These are phyloP conservation scores for Aureobasidium namibiae DNA, from an alignment of 2,329 filamentous ascomycete genomes.

Conservation along the genomic window DNA sequence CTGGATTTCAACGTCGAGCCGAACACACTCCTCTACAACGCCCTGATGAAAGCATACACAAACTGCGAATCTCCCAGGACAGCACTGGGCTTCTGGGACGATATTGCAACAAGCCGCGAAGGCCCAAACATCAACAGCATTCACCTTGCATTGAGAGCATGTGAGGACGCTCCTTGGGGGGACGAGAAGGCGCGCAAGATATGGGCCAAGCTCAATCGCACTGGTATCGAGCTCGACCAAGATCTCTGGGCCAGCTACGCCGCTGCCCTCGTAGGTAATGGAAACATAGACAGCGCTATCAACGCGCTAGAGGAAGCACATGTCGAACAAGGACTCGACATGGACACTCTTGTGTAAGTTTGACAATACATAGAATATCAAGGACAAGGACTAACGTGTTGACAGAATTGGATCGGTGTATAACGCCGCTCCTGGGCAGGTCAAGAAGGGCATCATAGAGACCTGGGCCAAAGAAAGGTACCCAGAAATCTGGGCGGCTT, in stretches of 20 bases:
- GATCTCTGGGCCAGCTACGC: slow-evolving; percentile 69
- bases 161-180: slow-evolving; percentile 51
- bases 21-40: slow-evolving; percentile 69
- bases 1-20: slow-evolving; percentile 75
- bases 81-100: slow-evolving; percentile 72
- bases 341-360: slow-evolving; percentile 65
- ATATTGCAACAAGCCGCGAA: slow-evolving; percentile 75
- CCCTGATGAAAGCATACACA: slow-evolving; percentile 78
- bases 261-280: slow-evolving; percentile 66
- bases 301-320: slow-evolving; percentile 59
- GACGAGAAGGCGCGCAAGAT: slow-evolving; percentile 45
- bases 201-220: slow-evolving; percentile 61
- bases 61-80: slow-evolving; percentile 56
- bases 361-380: neutral
- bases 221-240: slow-evolving; percentile 72
- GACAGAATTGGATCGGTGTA: slow-evolving; percentile 64
- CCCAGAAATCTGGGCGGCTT: slow-evolving; percentile 58
- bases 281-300: slow-evolving; percentile 59
- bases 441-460: slow-evolving; percentile 59
- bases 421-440: slow-evolving; percentile 57
- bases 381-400: neutral
- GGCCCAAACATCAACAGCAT: slow-evolving; percentile 78
- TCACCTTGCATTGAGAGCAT: slow-evolving; percentile 70
- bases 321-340: slow-evolving; percentile 55
- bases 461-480: slow-evolving; percentile 64